phyloP scores from a whole-genome alignment of 257 asterid genomes.

The Verbena officinalis region DNA sequence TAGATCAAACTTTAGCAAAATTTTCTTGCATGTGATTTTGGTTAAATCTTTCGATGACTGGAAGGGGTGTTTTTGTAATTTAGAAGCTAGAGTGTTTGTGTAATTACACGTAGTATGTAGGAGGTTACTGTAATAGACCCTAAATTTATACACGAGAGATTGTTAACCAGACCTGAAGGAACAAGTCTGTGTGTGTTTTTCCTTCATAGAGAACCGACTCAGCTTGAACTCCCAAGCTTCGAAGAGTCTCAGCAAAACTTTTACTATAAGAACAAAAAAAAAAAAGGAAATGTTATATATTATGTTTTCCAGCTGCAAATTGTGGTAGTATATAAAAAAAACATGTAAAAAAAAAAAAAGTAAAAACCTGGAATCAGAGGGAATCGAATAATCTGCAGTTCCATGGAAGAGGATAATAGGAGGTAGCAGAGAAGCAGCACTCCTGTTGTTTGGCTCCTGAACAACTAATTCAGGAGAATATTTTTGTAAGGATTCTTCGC shows the following conservation, averaged over 20 bases:
- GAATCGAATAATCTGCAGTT: constrained; percentile 90
- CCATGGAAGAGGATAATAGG: constrained; percentile 90
- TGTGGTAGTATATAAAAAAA: not conserved
- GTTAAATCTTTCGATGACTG: too few species aligned
- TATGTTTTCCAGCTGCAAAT: not conserved
- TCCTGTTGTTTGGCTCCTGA: constrained; percentile 59
- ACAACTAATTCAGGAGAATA: constrained; percentile 83
- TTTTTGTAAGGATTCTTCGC: constrained; percentile 71
- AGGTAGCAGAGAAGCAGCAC: constrained; percentile 76
- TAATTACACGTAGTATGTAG: too few species aligned
- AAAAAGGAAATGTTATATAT: not conserved
- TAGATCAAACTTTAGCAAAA: too few species aligned
- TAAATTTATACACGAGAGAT: too few species aligned
- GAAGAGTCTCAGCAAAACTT: constrained; percentile 80
- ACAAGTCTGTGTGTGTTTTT: constrained; percentile 91
- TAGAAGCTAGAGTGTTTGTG: too few species aligned
- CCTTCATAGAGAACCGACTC: constrained; percentile 86
- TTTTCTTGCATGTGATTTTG: too few species aligned
- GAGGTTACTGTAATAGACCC: too few species aligned
- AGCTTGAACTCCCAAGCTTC: constrained; percentile 69
- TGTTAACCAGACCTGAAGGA: constrained; percentile 67
- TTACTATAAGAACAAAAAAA: constrained; percentile 43
- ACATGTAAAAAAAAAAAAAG: not conserved
- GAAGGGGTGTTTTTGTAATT: too few species aligned
- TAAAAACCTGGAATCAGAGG: constrained; percentile 74